phyloP scores from a whole-genome alignment of 1,284 basidiomycete species.

The Cutaneotrichosporon cutaneum region DNA sequence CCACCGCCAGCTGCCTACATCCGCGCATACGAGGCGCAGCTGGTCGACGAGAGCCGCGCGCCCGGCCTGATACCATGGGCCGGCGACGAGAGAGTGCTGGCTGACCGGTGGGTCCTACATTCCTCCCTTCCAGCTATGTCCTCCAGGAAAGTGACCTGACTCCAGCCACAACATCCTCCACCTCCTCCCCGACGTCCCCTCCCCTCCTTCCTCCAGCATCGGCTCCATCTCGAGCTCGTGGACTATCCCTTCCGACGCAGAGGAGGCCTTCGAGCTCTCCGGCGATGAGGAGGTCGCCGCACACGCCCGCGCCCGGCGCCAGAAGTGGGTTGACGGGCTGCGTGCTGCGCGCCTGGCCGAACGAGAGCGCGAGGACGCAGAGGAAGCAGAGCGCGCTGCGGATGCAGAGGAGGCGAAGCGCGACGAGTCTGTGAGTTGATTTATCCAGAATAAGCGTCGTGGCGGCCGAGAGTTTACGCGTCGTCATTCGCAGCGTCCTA shows the following conservation, averaged over 20 bases:
- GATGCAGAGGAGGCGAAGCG: slow-evolving; percentile 63
- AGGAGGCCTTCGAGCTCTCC: slow-evolving; percentile 75
- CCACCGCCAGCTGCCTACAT: slow-evolving; percentile 16
- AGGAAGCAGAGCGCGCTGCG: slow-evolving; percentile 63
- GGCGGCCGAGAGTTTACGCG: not conserved
- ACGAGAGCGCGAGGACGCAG: slow-evolving; percentile 55
- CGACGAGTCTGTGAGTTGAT: slow-evolving; percentile 58
- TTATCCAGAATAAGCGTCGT: not conserved
- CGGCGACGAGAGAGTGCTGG: slow-evolving; percentile 32
- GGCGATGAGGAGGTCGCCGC: slow-evolving; percentile 64
- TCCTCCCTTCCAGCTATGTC: not conserved
- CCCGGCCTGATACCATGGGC: slow-evolving; percentile 32
- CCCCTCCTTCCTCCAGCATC: slow-evolving; percentile 18
- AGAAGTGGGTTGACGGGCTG: slow-evolving; percentile 61
- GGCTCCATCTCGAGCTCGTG: slow-evolving; percentile 49
- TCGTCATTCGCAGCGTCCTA: not conserved
- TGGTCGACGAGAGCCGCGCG: slow-evolving; percentile 14
- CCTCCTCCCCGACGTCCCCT: slow-evolving; percentile 58
- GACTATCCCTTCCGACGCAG: slow-evolving; percentile 77
- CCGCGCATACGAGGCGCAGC: slow-evolving; percentile 45
- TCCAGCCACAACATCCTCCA: slow-evolving; percentile 75
- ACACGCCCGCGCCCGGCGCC: slow-evolving; percentile 64
- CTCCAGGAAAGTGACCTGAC: slow-evolving; percentile 8
- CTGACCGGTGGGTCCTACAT: slow-evolving; percentile 33
- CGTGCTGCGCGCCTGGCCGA: slow-evolving; percentile 64